Base-by-base conservation (phyloP, 371 early-diverging fungal genomes). In the Actinomortierella ambigua region DNA sequence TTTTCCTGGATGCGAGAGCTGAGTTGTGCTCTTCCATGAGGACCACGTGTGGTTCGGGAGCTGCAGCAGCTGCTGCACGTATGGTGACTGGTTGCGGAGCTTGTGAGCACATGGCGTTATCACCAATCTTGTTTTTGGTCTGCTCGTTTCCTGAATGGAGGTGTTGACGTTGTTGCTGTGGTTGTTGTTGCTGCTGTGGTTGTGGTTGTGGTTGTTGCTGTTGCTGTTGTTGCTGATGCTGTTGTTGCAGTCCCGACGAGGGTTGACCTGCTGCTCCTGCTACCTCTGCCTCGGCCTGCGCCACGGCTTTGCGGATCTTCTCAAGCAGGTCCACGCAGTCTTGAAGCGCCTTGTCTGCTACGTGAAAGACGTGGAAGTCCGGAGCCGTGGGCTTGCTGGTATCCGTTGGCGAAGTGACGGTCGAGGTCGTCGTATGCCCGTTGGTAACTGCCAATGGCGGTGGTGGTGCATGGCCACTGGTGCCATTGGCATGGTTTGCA, bases 311-410 rank as follows among this genome's bases (percentile, higher is more conserved):
- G 27, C 65, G 61, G 29, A 70, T 50, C 26, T 61, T 53, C 18
- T 41, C 28, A 17, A 70, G 62, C 1, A 70, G 51, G 17, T 70
- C 66, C 0, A 57, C 71, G 24, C 71, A 65, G 40, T 70, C 71
- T n/a, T 61, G 47, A 0, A 70, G 54, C 0, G 65, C 57, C 18
- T 54, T 57, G 9, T 58, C 65, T 1, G 71, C 71, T 13, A 65
- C 71, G 6, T 58, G 42, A 43, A 58, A 70, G 48, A 70, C 65
- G 39, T 70, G 66, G n/a, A n/a, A n/a, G n/a, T n/a, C n/a, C n/a
- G n/a, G n/a, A n/a, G n/a, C n/a, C n/a, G n/a, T n/a, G n/a, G n/a
- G n/a, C n/a, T n/a, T n/a, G n/a, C n/a, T n/a, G n/a, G n/a, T n/a
- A n/a, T n/a, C n/a, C n/a, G n/a, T n/a, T n/a, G n/a, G n/a, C n/a